These are phyloP conservation scores for Euphorbia celastroides DNA, from an alignment of 441 rosid species.

Conservation along the genomic window DNA sequence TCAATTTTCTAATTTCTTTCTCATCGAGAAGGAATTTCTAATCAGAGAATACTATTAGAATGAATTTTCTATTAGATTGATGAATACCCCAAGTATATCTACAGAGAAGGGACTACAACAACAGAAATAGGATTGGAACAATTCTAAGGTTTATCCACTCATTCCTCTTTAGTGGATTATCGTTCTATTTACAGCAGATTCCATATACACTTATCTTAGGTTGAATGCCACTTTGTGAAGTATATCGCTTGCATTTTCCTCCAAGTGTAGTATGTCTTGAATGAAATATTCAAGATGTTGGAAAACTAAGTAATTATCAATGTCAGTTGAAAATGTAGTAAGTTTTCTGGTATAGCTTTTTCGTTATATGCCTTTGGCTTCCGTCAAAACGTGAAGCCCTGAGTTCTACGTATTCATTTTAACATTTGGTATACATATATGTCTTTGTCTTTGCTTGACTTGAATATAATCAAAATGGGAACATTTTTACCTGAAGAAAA, in stretches of 20 bases:
- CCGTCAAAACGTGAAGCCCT: background rate
- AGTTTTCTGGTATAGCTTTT: background rate
- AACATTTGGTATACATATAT: background rate
- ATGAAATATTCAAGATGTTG: background rate
- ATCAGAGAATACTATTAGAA: too few species aligned
- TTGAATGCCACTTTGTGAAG: background rate
- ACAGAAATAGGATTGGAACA: too few species aligned
- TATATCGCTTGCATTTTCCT: background rate
- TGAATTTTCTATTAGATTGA: too few species aligned
- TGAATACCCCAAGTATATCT: too few species aligned
- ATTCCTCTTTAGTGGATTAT: too few species aligned
- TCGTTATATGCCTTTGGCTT: background rate
- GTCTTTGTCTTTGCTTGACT: background rate
- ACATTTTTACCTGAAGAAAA: conserved; percentile 2
- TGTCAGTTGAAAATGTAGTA: background rate
- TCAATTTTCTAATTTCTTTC: background rate
- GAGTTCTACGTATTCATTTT: background rate
- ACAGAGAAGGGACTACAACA: too few species aligned
- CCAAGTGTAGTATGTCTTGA: background rate
- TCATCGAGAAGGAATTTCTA: background rate
- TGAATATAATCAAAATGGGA: background rate
- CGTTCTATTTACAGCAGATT: too few species aligned
- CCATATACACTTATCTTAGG: too few species aligned
- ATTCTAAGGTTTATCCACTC: too few species aligned
- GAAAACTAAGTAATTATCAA: background rate